Base-by-base conservation (phyloP, 257 asterid species). In the Solanum raphanifolium region DNA sequence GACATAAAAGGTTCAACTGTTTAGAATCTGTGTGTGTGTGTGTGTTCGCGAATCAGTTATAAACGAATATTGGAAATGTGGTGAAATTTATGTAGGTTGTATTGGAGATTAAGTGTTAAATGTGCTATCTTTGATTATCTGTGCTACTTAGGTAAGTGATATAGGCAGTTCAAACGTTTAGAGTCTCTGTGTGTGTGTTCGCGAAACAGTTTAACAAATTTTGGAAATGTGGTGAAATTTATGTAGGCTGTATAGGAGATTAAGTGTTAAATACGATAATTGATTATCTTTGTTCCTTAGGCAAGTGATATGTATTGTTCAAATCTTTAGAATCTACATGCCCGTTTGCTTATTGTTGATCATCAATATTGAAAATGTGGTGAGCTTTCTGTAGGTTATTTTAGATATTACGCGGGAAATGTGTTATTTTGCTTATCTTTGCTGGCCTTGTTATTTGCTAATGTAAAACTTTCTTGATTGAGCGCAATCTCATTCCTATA, bases 141-240 rank as follows among this genome's bases (percentile, higher is more conserved):
- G 68, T 95, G 85, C 89, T 93, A 86, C 90, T 92, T 86, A 92
- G 96, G 96, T 94, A 92, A 92, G 91, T 91, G 78, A 85, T 88
- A 35, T 74, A 73, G 43, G 39, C 89, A 86, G 88, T 48, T 89
- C 83, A 39, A 86, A 87, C 66, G 32, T 52, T 48, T 83, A 69
- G 74, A 86, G 65, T 86, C 84, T 35, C 13, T 87, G 72, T 60
- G 43, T 36, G 11, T 27, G 87, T 27, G n/a, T 55, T 66, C 18
- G 9, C 13, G 20, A 18, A 85, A 2, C 46, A 66, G 66, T 31
- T 84, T 85, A n/a, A 18, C 73, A 23, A 32, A 21, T 73, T 2
- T 18, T 87, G 73, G 58, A 38, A 41, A 27, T 43, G 38, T 79
- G 8, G n/a, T 43, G 84, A 43, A 79, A 79, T 43, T n/a, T 76